phyloP scores from a whole-genome alignment of 148 eudicot genomes.

The Salicornia ramosissima region DNA sequence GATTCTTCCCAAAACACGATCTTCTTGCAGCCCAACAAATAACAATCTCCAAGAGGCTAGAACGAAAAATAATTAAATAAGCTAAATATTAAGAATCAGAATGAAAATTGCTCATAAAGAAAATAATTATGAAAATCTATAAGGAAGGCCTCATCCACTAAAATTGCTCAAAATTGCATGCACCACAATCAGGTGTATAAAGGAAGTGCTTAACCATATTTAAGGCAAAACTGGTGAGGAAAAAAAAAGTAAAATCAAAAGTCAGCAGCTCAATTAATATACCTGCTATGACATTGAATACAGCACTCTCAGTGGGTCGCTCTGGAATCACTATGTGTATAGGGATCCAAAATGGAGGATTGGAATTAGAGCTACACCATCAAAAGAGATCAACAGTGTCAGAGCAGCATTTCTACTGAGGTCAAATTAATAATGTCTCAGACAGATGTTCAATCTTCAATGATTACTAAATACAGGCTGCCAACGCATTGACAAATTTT shows the following conservation, averaged over 20 bases:
- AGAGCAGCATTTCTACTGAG: conserved; percentile 9
- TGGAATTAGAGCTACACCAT: conserved; percentile 77
- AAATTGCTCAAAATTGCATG: neutral
- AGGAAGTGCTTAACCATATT: neutral
- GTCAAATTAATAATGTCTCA: neutral
- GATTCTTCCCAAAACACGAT: neutral
- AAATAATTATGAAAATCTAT: conserved; percentile 1
- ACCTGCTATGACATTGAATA: conserved; percentile 99
- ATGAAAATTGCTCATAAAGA: neutral
- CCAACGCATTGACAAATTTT: neutral
- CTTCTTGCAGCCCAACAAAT: no score
- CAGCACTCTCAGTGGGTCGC: conserved; percentile 94
- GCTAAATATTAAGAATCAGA: neutral
- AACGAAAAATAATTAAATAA: neutral
- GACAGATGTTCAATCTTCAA: neutral
- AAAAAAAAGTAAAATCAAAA: neutral
- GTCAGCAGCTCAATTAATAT: conserved; percentile 10
- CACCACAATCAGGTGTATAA: neutral
- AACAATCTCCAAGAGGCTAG: neutral
- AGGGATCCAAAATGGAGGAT: conserved; percentile 98
- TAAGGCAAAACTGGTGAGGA: neutral
- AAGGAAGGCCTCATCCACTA: neutral
- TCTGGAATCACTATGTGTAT: conserved; percentile 93
- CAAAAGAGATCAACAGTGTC: conserved; percentile 22
- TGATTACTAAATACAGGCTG: neutral